phyloP scores from a whole-genome alignment of 148 eudicot genomes.

The Nepenthes gracilis region DNA sequence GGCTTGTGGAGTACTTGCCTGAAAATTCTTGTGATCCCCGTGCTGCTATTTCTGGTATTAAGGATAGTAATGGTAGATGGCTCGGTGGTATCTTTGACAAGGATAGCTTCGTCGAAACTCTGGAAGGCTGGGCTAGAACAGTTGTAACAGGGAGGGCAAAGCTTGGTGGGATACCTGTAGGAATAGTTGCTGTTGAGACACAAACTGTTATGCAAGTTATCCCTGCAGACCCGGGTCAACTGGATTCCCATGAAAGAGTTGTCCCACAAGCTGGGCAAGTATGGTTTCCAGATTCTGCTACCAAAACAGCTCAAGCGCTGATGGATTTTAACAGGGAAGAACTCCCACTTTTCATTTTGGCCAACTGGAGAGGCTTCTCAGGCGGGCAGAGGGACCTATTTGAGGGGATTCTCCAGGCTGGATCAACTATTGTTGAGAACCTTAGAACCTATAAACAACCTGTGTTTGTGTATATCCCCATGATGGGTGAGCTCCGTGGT shows the following conservation, averaged over 20 bases:
- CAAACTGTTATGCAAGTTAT: constrained; percentile 96
- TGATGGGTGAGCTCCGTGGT: constrained; percentile 96
- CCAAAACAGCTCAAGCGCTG: constrained; percentile 94
- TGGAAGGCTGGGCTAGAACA: constrained; percentile 99
- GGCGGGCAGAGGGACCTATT: constrained; percentile 98
- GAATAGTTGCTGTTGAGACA: constrained; percentile 90
- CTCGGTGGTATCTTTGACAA: constrained; percentile 87
- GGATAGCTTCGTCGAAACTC: constrained; percentile 83
- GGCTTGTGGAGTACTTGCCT: constrained; percentile 74
- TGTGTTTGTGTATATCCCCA: constrained; percentile 84
- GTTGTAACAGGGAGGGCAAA: constrained; percentile 99
- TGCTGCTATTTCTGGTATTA: constrained; percentile 65
- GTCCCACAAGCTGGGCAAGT: constrained; percentile 99
- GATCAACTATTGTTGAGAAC: constrained; percentile 93
- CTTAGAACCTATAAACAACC: constrained; percentile 88
- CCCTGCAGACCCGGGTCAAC: constrained; percentile 98
- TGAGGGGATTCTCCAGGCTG: constrained; percentile 98
- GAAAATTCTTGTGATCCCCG: constrained; percentile 95
- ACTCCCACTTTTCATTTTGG: constrained; percentile 91
- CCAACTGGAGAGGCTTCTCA: constrained; percentile 98
- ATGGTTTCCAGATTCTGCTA: constrained; percentile 99
- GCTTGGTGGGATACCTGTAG: constrained; percentile 96
- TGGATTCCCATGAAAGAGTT: constrained; percentile 89
- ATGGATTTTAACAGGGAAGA: constrained; percentile 94
- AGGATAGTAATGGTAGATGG: constrained; percentile 66